Evolutionary conservation across 495 filamentous ascomycete species (phyloP), one percentile per base, ranked within the genome.

Genomic region (Daldinia caldariorum): DNA sequence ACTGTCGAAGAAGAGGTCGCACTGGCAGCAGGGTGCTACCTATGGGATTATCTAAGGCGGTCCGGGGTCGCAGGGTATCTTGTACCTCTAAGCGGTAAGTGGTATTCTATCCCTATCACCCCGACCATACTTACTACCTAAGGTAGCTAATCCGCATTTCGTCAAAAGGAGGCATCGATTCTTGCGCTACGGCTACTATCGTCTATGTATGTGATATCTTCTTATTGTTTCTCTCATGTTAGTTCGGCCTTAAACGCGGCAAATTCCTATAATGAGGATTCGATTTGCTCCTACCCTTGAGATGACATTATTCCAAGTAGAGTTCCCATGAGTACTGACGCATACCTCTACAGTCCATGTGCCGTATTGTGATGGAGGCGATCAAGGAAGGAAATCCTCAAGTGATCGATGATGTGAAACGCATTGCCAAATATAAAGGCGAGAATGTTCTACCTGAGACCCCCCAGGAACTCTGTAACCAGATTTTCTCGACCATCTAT

Each of bases 31-130:
- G 92, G 88, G 1, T 90, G 88, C 74, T 97, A 88, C 82, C 79
- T 97, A 0, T 97, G 93, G 92, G 92, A 97, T 71, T 97, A 96
- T 65, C 85, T 96, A 0, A 82, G 91, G 3, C 76, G 92, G 56
- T 90, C 83, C 16, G 82, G 82, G 14, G 82, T 83, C 14, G 88
- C 87, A 4, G 88, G 89, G 1, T 92, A 86, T 61, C 70, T 84
- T 0, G 76, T 84, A 0, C 87, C 88, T n/a, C 82, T 89, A 2
- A 74, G 53, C 20, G 67, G 67, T 70, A 29, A 56, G 67, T 32
- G 22, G 34, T 22, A 13, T 29, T 35, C 29, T 47, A 39, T 9
- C 18, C 13, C 4, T 41, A 26, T 47, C 32, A 7, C 12, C 9
- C 34, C 20, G 31, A 20, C 14, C 8, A 18, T 0, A 50, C 67